Evolutionary conservation across 345 rosid species (phyloP), one percentile per base, ranked within the genome.

Genomic region (Lagerstroemia speciosa): DNA sequence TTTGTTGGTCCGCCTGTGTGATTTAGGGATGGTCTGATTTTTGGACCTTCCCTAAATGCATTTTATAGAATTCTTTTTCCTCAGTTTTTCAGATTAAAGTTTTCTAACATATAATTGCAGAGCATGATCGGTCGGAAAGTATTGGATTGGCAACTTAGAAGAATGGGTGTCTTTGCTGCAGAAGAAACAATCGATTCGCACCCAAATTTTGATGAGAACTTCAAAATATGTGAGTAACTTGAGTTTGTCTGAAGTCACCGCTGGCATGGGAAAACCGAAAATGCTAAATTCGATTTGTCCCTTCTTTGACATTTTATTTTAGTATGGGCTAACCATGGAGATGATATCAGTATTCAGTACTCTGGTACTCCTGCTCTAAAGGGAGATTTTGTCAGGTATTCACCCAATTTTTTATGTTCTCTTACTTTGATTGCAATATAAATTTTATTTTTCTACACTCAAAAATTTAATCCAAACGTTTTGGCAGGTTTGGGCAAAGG

Each of bases 321-420:
- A 91, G 99, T 94, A 78, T 94, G 99, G 98, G 99, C 98, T 80
- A 85, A 89, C 82, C 98, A 94, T 74, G 99, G 98, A 69, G 99
- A 94, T 78, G 99, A 94, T 26, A 70, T 91, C 74, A 91, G 99
- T 86, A 86, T 89, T 78, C 99, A 94, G 69, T 94, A 91, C 77
- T 94, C 99, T 43, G 99, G 98, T 62, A 91, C 99, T 78, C 93
- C 97, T 74, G 98, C 99, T 74, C 77, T 93, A 33, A 93, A 93
- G 85, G 98, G 98, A 79, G 98, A 93, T 72, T 93, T 89, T 69
- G 97, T 91, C 76, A 89, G 98, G 99, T 94, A 58, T 4, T 27
- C 33, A 8, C 1, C 15, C 2, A 14, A 10, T 27, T 10, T 58
- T 67, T 29, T 67, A 58, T 71, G 32, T 62, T 31, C 64, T 61